Evolutionary conservation across 2,329 filamentous ascomycete genomes (phyloP).

Genomic region (Aureobasidium melanogenum): DNA sequence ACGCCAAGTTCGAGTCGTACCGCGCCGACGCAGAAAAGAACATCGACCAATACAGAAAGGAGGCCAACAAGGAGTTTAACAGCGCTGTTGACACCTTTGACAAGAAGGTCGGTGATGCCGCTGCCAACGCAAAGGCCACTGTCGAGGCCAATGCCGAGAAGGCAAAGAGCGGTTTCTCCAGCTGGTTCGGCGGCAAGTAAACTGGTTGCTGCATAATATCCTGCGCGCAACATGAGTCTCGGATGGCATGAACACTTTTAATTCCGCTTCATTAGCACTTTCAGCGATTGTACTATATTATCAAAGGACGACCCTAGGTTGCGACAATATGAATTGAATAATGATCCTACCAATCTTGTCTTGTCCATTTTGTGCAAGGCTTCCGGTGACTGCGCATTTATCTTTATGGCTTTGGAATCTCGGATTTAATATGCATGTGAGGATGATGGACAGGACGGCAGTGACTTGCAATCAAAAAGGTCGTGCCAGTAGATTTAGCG

Average conservation of each 20-base stretch:
- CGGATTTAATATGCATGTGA: no score
- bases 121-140: not conserved
- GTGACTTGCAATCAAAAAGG: no score
- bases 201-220: not conserved
- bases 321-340: not conserved
- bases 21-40: slow-evolving; percentile 50
- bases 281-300: slow-evolving; percentile 7
- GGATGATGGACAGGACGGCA: no score
- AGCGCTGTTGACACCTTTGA: slow-evolving; percentile 66
- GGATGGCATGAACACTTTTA: slow-evolving; percentile 1
- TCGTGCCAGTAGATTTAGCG: no score
- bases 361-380: no score
- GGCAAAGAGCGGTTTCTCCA: slow-evolving; percentile 73
- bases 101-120: slow-evolving; percentile 53
- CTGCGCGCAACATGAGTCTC: not conserved
- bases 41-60: slow-evolving; percentile 55
- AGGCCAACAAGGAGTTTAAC: slow-evolving; percentile 46
- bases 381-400: no score
- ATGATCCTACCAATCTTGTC: not conserved
- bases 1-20: slow-evolving; percentile 48
- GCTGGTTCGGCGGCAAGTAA: slow-evolving; percentile 60
- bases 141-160: slow-evolving; percentile 60
- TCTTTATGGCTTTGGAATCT: no score
- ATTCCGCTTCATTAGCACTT: slow-evolving; percentile 8
- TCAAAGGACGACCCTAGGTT: not conserved